Conservation (phyloP, 129 eudicot species). For the Gnaphalium uliginosum region DNA sequence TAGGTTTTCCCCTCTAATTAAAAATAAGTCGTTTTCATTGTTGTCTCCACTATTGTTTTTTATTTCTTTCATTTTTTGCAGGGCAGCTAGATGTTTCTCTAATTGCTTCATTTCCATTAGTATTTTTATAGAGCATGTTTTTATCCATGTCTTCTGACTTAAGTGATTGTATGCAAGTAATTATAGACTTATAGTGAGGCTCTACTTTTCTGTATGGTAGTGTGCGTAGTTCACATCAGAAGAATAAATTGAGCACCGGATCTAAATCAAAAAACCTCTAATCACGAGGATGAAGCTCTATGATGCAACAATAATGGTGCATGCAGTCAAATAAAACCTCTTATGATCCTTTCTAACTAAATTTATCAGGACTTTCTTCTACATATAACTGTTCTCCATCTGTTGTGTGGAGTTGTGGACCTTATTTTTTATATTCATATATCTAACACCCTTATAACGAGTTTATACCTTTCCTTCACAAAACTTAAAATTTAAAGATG, state of each 20-base stretch:
- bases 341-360: neutral
- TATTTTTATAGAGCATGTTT: neutral
- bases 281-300: neutral
- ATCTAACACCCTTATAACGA: no score
- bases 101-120: neutral
- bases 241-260: neutral
- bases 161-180: neutral
- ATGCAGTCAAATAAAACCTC: neutral
- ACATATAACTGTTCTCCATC: neutral
- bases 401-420: conserved; percentile 1
- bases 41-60: no score
- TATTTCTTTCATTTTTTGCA: no score
- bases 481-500: no score
- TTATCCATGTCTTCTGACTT: neutral
- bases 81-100: no score
- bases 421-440: neutral
- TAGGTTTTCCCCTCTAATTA: no score
- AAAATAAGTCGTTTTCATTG: neutral
- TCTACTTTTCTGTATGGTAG: neutral
- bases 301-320: neutral
- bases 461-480: no score
- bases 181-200: neutral
- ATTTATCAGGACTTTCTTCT: neutral
- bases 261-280: neutral
- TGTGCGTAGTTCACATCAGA: neutral